Conservation (phyloP, 2,329 filamentous ascomycete species). For the Colletotrichum agaves region DNA sequence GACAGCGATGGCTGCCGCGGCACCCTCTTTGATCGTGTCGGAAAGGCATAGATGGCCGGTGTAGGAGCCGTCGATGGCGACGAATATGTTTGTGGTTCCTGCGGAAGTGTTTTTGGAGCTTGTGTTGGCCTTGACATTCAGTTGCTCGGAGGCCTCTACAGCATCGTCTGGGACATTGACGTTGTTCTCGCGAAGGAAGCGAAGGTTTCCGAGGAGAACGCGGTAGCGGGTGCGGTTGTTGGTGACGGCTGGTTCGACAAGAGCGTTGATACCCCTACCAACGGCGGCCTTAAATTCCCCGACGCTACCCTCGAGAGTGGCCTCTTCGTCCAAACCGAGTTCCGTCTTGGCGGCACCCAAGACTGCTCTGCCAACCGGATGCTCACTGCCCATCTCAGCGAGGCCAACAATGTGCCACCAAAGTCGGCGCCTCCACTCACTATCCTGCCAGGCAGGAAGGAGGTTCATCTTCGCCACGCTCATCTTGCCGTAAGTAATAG, state of each 20-base stretch:
- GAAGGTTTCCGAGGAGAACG: slow-evolving; percentile 85
- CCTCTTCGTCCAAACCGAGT: slow-evolving; percentile 77
- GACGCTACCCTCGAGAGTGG: slow-evolving; percentile 82
- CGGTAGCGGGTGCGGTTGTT: slow-evolving; percentile 77
- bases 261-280: slow-evolving; percentile 85
- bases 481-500: slow-evolving; percentile 95
- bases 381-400: slow-evolving; percentile 95
- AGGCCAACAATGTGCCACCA: slow-evolving; percentile 98
- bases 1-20: slow-evolving; percentile 81
- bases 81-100: slow-evolving; percentile 90
- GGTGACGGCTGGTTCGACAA: slow-evolving; percentile 79
- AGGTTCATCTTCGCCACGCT: slow-evolving; percentile 81
- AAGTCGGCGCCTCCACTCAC: slow-evolving; percentile 74
- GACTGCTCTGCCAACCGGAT: slow-evolving; percentile 93
- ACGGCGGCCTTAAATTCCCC: slow-evolving; percentile 87
- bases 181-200: slow-evolving; percentile 77
- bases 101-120: slow-evolving; percentile 54
- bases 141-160: slow-evolving; percentile 70
- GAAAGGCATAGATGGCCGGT: slow-evolving; percentile 85
- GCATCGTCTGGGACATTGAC: slow-evolving; percentile 73
- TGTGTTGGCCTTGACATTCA: slow-evolving; percentile 59
- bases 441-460: slow-evolving; percentile 74
- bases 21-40: slow-evolving; percentile 91
- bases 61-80: slow-evolving; percentile 85
- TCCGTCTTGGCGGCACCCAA: slow-evolving; percentile 78